Percentiles rank a stretch among this genome's conserved stretches.
These are phyloP conservation scores for Globisporangium orthogonon DNA, from an alignment of 352 stramenopile genomes.

Conservation along the genomic window DNA sequence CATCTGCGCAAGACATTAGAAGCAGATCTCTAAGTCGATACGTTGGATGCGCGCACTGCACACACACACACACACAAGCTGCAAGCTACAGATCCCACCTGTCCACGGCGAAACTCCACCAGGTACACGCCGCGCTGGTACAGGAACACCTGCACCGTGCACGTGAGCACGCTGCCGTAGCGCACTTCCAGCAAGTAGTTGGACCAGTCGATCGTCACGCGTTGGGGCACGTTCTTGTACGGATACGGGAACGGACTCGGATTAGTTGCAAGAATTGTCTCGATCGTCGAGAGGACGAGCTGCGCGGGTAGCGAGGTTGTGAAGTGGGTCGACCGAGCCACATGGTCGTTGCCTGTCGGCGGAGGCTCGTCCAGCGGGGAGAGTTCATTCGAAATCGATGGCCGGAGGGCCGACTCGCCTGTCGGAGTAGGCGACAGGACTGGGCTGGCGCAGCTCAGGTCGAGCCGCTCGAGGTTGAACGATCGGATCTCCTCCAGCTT, in stretches of 20 bases:
- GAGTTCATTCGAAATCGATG: background rate
- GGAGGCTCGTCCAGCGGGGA: slow-evolving; percentile 15
- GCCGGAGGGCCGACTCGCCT: background rate
- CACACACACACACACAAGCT: background rate
- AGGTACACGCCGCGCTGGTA: slow-evolving; percentile 78
- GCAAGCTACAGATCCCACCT: slow-evolving; percentile 29
- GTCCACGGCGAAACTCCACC: slow-evolving; percentile 70
- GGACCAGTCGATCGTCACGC: slow-evolving; percentile 61
- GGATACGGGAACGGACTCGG: slow-evolving; percentile 41
- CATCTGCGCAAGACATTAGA: slow-evolving; percentile 28
- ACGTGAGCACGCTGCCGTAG: slow-evolving; percentile 54
- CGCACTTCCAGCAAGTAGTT: slow-evolving; percentile 70
- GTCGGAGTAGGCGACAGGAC: slow-evolving; percentile 8
- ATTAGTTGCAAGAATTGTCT: slow-evolving; percentile 34
- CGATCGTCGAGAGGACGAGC: slow-evolving; percentile 63
- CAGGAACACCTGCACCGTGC: slow-evolving; percentile 76
- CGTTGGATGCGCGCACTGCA: background rate
- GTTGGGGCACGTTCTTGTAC: slow-evolving; percentile 34
- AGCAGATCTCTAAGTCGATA: background rate
- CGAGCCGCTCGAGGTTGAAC: slow-evolving; percentile 17
- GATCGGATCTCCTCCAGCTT: slow-evolving; percentile 34
- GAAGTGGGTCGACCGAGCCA: slow-evolving; percentile 67
- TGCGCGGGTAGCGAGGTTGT: slow-evolving; percentile 55
- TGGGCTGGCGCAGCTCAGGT: slow-evolving; percentile 7
- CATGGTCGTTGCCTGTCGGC: slow-evolving; percentile 56